Conservation (phyloP, 2,329 filamentous ascomycete genomes). For the Pseudogymnoascus sp. region DNA sequence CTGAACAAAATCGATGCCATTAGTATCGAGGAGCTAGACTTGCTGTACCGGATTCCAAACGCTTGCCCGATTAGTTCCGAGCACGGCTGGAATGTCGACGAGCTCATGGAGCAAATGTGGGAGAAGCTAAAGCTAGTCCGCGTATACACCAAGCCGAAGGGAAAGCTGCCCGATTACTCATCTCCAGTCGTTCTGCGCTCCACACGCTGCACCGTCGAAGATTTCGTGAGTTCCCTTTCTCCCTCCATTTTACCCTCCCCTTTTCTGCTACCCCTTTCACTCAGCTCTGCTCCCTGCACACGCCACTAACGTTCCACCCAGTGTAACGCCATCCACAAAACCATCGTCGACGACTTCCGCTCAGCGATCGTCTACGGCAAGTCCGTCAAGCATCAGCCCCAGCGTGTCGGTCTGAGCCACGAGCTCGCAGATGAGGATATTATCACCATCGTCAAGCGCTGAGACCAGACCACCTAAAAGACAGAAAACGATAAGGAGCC, state of each 20-base stretch:
- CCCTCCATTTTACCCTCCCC: not conserved
- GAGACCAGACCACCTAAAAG: conserved; percentile 23
- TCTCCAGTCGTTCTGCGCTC: conserved; percentile 82
- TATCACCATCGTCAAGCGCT: conserved; percentile 67
- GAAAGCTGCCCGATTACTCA: conserved; percentile 85
- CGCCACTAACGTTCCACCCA: conserved; percentile 33
- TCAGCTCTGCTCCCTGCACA: conserved; percentile 6
- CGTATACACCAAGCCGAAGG: conserved; percentile 98
- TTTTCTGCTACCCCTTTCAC: not conserved
- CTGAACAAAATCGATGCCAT: conserved; percentile 99
- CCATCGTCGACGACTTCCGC: conserved; percentile 92
- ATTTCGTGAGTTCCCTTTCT: conserved; percentile 66
- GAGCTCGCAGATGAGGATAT: conserved; percentile 96
- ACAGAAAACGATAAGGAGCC: conserved; percentile 51
- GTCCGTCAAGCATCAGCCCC: conserved; percentile 97
- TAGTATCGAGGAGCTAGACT: conserved; percentile 92
- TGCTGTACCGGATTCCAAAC: conserved; percentile 94
- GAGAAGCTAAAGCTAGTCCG: conserved; percentile 86
- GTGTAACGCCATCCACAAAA: conserved; percentile 97
- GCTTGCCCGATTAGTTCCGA: conserved; percentile 96
- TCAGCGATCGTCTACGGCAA: conserved; percentile 93
- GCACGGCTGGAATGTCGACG: conserved; percentile 96
- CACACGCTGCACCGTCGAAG: conserved; percentile 81
- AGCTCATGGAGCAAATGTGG: conserved; percentile 97
- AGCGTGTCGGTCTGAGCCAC: conserved; percentile 84